Evolutionary conservation across 306 rosid genomes (phyloP), one percentile per base, ranked within the genome.

Genomic region (Sesbania bispinosa): DNA sequence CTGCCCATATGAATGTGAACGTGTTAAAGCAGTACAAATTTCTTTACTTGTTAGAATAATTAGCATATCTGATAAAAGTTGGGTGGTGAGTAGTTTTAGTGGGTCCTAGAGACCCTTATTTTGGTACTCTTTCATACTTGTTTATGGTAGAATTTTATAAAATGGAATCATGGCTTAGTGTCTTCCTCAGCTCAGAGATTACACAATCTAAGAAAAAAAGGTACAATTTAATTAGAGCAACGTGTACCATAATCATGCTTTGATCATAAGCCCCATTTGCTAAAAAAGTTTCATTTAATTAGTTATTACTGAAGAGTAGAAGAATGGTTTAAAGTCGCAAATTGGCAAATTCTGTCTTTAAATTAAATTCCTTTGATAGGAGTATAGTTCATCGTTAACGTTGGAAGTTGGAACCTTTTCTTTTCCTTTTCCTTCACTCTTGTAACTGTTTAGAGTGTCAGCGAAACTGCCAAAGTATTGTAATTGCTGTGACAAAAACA

Each of bases 211-310:
- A 26, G 64, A 15, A 47, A 36, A 57, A 23, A 48, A 23, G 27
- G 57, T 33, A 45, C 42, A 64, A 55, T 50, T 24, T 35, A 24
- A 79, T 76, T 77, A 57, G 14, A 67, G 48, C 39, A 71, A 76
- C 16, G 20, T 15, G 58, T 62, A 74, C 81, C n/a, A n/a, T n/a
- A 78, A 80, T 89, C 67, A 83, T 81, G 79, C 75, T 64, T 76
- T 66, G 62, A 88, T 80, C 79, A 86, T 77, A 67, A 72, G 70
- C 48, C 47, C 57, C 29, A 20, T 69, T 33, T 68, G 13, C 27
- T 18, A 3, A 32, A 32, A 80, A 76, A 71, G 80, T 29, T 70
- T 52, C 66, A 53, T 35, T 1, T 0, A 27, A 32, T 46, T 50
- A 41, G 52, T 9, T 42, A 33, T 55, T 23, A 4, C 69, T 30